phyloP scores from a whole-genome alignment of 2,329 filamentous ascomycete species.

The Colletotrichum endophyticum region DNA sequence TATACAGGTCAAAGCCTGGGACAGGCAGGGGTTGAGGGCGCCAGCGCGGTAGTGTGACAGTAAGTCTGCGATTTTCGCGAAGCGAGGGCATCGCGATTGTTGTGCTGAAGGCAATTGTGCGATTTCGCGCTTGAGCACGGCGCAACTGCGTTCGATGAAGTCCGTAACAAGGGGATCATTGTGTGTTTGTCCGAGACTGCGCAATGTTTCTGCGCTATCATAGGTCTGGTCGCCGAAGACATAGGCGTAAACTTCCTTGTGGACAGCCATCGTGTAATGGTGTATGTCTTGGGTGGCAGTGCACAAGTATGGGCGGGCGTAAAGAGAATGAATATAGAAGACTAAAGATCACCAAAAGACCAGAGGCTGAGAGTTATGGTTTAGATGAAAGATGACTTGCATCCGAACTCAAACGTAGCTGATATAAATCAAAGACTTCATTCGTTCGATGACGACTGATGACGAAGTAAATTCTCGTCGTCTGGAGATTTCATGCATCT shows the following conservation, averaged over 20 bases:
- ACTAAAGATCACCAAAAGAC: neutral
- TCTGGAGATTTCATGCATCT: neutral
- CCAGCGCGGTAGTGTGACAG: neutral
- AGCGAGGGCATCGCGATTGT: neutral
- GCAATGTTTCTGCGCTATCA: neutral
- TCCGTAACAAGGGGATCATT: neutral
- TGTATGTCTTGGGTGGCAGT: neutral
- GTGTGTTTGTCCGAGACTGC: neutral
- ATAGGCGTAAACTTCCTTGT: neutral
- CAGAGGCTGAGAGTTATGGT: neutral
- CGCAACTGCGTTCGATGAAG: conserved; percentile 3
- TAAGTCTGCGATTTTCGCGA: neutral
- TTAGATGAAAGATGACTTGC: neutral
- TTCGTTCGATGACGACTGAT: neutral
- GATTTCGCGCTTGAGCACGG: neutral
- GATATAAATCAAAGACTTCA: neutral
- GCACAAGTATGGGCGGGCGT: neutral
- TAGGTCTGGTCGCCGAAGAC: conserved; percentile 7
- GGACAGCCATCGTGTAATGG: neutral
- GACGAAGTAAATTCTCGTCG: neutral
- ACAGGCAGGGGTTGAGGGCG: neutral
- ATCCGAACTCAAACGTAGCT: neutral
- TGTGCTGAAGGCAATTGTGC: neutral
- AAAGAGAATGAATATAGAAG: neutral
- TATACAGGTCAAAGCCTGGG: neutral